phyloP scores from a whole-genome alignment of 192 early-diverging fungal genomes.

The Umbelopsis vinacea region DNA sequence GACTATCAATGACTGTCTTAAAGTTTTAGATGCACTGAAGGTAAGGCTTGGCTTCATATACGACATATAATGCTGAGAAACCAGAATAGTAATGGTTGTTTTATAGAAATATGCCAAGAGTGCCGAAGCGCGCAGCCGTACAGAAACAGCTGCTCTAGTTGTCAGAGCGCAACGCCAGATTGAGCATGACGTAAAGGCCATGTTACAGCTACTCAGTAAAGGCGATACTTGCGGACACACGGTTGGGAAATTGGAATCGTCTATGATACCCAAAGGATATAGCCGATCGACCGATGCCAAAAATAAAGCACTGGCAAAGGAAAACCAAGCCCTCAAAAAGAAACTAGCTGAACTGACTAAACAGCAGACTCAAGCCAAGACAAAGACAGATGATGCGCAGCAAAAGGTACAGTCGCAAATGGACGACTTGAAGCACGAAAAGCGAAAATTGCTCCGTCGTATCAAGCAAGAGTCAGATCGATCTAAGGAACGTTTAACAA shows the following conservation, averaged over 20 bases:
- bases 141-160: background rate
- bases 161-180: background rate
- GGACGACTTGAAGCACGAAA: constrained; percentile 28
- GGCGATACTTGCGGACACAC: background rate
- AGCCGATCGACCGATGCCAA: background rate
- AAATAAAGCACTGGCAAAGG: background rate
- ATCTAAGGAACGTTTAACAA: constrained; percentile 12
- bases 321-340: constrained; percentile 16
- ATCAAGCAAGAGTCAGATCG: constrained; percentile 36
- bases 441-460: constrained; percentile 30
- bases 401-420: constrained; percentile 25
- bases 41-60: background rate
- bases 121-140: background rate
- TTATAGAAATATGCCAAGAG: background rate
- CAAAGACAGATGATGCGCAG: constrained; percentile 8
- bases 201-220: background rate
- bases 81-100: background rate
- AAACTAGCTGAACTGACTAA: background rate
- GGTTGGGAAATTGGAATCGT: background rate
- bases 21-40: constrained; percentile 2
- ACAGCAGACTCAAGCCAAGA: background rate
- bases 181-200: background rate
- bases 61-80: background rate
- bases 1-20: constrained; percentile 6
- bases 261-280: background rate